These are phyloP conservation scores for Amphibolis antarctica DNA, from an alignment of 106 monocot genomes.

Conservation along the genomic window DNA sequence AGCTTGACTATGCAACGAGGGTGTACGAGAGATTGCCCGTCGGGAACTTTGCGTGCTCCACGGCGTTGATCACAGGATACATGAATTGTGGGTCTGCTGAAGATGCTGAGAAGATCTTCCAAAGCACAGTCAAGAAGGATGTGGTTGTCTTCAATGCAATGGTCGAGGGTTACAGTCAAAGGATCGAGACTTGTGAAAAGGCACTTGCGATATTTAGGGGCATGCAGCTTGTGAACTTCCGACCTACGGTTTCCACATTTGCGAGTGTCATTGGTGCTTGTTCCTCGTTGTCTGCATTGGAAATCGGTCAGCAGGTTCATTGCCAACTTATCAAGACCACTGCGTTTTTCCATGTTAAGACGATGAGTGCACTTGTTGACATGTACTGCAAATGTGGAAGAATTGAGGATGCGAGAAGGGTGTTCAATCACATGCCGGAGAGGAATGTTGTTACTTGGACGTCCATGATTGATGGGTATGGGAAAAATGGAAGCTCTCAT, in stretches of 20 bases:
- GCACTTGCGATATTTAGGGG: conserved; percentile 52
- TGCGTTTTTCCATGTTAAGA: conserved; percentile 41
- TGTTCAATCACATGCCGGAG: conserved; percentile 50
- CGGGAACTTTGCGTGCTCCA: conserved; percentile 47
- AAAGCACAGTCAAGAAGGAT: conserved; percentile 40
- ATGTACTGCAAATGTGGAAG: conserved; percentile 83
- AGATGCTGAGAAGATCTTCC: conserved; percentile 65
- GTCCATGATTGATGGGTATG: conserved; percentile 94
- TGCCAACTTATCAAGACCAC: conserved; percentile 44
- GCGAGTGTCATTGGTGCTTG: conserved; percentile 83
- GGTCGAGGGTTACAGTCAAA: conserved; percentile 82
- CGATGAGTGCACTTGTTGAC: conserved; percentile 70
- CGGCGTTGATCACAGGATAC: conserved; percentile 76
- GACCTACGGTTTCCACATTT: conserved; percentile 56
- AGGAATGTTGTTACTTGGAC: conserved; percentile 91
- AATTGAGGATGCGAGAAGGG: conserved; percentile 40
- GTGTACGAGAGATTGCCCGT: conserved; percentile 35
- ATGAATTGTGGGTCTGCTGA: conserved; percentile 39
- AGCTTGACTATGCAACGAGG: conserved; percentile 37
- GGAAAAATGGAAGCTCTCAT: conserved; percentile 61
- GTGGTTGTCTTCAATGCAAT: conserved; percentile 79
- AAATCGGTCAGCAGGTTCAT: conserved; percentile 73
- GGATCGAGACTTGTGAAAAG: conserved; percentile 26
- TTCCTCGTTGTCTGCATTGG: conserved; percentile 47
- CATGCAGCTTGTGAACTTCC: conserved; percentile 33